Evolutionary conservation across 495 filamentous ascomycete species (phyloP).

Genomic region (Penicillium goetzii): DNA sequence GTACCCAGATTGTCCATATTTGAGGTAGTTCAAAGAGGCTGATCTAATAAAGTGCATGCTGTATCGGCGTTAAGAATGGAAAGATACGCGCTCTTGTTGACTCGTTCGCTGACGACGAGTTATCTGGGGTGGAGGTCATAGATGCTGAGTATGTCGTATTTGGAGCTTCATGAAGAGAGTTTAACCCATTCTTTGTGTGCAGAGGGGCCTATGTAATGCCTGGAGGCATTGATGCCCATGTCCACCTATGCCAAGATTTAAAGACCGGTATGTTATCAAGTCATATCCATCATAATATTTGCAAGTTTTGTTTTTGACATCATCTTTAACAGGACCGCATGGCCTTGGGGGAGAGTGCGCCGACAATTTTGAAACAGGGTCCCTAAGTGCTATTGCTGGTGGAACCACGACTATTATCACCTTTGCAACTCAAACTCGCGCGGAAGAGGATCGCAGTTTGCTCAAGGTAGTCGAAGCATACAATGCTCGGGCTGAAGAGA

Average conservation of each 20-base stretch:
- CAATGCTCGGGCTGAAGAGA: slow-evolving; percentile 16
- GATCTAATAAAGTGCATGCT: slow-evolving; percentile 13
- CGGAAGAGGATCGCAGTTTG: slow-evolving; percentile 15
- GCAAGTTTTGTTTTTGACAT: background rate
- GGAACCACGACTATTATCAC: slow-evolving; percentile 63
- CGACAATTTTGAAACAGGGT: slow-evolving; percentile 25
- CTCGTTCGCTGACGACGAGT: slow-evolving; percentile 12
- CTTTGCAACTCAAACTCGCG: slow-evolving; percentile 45
- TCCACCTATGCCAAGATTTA: slow-evolving; percentile 35
- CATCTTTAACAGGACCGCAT: slow-evolving; percentile 10
- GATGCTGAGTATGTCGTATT: slow-evolving; percentile 20
- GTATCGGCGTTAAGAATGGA: slow-evolving; percentile 24
- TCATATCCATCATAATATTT: background rate
- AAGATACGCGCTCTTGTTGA: slow-evolving; percentile 19
- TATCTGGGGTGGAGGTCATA: slow-evolving; percentile 17
- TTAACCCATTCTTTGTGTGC: background rate
- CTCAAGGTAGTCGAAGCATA: slow-evolving; percentile 15
- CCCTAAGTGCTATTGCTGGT: slow-evolving; percentile 57
- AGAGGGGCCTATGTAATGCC: slow-evolving; percentile 32
- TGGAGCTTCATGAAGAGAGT: background rate
- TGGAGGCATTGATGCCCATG: slow-evolving; percentile 48
- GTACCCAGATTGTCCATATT: background rate
- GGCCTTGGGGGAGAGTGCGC: slow-evolving; percentile 21
- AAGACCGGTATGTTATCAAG: slow-evolving; percentile 15
- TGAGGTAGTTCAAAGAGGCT: background rate